These are phyloP conservation scores for Macrotyloma uniflorum DNA, from an alignment of 306 rosid species.

Conservation along the genomic window DNA sequence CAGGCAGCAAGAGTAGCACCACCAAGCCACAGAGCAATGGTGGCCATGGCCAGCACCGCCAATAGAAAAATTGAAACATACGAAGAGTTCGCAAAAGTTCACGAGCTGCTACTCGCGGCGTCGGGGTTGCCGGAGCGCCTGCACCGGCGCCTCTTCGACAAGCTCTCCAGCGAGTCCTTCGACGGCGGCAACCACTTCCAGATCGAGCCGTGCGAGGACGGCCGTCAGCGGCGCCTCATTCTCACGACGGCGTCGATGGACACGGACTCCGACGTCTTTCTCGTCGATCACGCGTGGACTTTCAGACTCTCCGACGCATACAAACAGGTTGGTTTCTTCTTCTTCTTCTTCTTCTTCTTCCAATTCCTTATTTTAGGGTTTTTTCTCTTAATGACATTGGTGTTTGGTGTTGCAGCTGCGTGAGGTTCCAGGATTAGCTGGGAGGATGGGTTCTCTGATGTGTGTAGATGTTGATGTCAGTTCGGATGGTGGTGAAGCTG, in stretches of 20 bases:
- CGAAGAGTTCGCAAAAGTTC: slow-evolving; percentile 79
- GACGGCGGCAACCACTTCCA: slow-evolving; percentile 82
- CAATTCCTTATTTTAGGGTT: not conserved
- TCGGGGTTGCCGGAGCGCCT: slow-evolving; percentile 74
- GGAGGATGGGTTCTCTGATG: slow-evolving; percentile 90
- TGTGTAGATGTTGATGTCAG: slow-evolving; percentile 65
- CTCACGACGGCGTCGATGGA: slow-evolving; percentile 64
- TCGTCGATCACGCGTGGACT: slow-evolving; percentile 96
- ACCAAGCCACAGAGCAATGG: slow-evolving; percentile 6
- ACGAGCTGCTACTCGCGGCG: slow-evolving; percentile 65
- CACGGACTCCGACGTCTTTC: slow-evolving; percentile 69
- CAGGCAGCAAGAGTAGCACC: not conserved
- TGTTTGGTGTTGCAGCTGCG: slow-evolving; percentile 57
- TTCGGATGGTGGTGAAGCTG: slow-evolving; percentile 54
- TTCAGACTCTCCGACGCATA: slow-evolving; percentile 90
- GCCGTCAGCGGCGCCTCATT: slow-evolving; percentile 64
- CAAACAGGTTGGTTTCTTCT: slow-evolving; percentile 58
- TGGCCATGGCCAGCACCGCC: slow-evolving; percentile 39
- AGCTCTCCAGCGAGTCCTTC: slow-evolving; percentile 70
- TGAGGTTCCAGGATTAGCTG: slow-evolving; percentile 86
- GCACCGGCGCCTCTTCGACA: slow-evolving; percentile 65
- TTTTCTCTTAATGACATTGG: not conserved
- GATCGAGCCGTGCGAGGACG: slow-evolving; percentile 70
- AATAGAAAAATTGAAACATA: slow-evolving; percentile 57
- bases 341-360: not conserved